A percentile compares a stretch with the other conserved stretches of the same genome.
These are phyloP conservation scores for Leccinum cinnamomeum DNA, from an alignment of 1,284 basidiomycete genomes.

Conservation along the genomic window DNA sequence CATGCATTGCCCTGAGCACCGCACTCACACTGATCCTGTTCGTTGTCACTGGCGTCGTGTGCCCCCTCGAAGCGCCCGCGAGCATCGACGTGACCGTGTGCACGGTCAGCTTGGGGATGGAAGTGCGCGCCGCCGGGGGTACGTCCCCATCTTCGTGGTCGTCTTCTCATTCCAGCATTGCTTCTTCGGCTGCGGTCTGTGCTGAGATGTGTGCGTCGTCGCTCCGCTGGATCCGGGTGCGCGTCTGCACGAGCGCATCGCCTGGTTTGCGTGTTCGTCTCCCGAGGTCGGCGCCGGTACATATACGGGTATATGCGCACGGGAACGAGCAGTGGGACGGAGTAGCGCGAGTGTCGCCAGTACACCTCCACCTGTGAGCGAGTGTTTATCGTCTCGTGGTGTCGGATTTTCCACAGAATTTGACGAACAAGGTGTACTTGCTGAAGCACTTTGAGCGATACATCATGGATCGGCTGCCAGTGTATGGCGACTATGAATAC, in stretches of 20 bases:
- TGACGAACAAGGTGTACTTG: conserved; percentile 87
- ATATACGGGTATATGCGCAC: no score
- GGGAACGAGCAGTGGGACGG: conserved; percentile 30
- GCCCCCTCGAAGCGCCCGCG: no score
- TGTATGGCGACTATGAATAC: conserved; percentile 76
- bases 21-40: accelerated
- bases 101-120: no score
- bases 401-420: conserved; percentile 66
- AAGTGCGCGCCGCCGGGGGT: no score
- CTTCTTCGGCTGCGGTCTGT: background rate
- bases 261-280: background rate
- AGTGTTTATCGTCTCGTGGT: conserved; percentile 95
- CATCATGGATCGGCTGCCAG: conserved; percentile 76
- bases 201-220: conserved; percentile 24
- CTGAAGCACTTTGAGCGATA: conserved; percentile 92
- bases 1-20: no score
- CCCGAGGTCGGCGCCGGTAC: background rate
- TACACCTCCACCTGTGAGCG: conserved; percentile 39
- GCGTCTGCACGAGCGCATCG: conserved; percentile 48
- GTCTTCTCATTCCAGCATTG: no score
- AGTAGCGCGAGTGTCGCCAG: conserved; percentile 66
- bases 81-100: no score
- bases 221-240: conserved; percentile 50
- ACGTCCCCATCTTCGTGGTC: no score
- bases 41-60: no score